phyloP scores from a whole-genome alignment of 495 filamentous ascomycete genomes.

The Daldinia grandis region DNA sequence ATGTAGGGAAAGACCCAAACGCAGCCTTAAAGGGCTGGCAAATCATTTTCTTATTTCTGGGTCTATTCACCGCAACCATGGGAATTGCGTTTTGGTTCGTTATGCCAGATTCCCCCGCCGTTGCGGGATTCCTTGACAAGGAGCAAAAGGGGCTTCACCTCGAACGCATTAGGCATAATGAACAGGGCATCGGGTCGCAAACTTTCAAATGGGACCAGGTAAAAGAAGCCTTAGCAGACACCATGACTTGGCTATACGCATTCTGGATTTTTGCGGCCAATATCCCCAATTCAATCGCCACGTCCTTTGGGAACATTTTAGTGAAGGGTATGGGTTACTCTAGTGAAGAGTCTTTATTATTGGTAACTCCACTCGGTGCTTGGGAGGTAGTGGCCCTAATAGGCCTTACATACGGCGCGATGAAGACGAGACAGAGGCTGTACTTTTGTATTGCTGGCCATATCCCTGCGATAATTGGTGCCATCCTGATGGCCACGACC shows the following conservation, averaged over 20 bases:
- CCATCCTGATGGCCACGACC: conserved; percentile 70
- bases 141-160: conserved; percentile 67
- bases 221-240: conserved; percentile 61
- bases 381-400: conserved; percentile 72
- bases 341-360: conserved; percentile 67
- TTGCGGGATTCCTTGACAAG: conserved; percentile 69
- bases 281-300: conserved; percentile 61
- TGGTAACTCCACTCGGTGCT: conserved; percentile 71
- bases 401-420: conserved; percentile 38
- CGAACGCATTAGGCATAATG: conserved; percentile 68
- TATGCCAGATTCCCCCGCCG: conserved; percentile 74
- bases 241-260: conserved; percentile 63
- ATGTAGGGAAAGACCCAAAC: conserved; percentile 56
- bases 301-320: conserved; percentile 43
- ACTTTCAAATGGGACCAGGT: conserved; percentile 71
- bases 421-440: conserved; percentile 31
- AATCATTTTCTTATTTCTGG: conserved; percentile 72
- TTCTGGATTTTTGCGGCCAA: conserved; percentile 68
- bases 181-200: conserved; percentile 75
- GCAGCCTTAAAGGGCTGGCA: conserved; percentile 69
- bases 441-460: conserved; percentile 54
- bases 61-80: conserved; percentile 64
- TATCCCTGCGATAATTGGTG: conserved; percentile 61
- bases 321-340: conserved; percentile 56
- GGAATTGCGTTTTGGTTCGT: conserved; percentile 69